Base-by-base conservation (phyloP, 2,329 filamentous ascomycete species). In the Pseudogymnoascus sp. region DNA sequence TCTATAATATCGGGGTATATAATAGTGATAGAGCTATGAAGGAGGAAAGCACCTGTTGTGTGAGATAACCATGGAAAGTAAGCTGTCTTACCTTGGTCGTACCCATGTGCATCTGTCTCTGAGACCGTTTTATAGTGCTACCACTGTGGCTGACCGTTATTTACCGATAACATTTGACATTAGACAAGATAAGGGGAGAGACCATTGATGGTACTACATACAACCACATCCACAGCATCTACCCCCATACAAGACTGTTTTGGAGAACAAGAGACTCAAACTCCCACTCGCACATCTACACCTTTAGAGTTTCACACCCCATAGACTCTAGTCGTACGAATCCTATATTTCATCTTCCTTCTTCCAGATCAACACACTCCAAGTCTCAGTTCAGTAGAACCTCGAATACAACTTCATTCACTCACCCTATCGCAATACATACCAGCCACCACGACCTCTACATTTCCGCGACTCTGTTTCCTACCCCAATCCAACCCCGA, bases 141-240 rank as follows among this genome's bases (percentile, higher is more conserved):
- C 49, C 25, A 18, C 9, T 21, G n/a, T 33, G 28, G n/a, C 28
- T 18, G 49, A 33, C 49, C 49, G 49, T 55, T 55, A 55, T 55
- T 55, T 55, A 33, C 49, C 49, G 49, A 55, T 33, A 55, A 55
- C 49, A 55, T 8, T 52, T 12, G 43, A 25, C 21, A 25, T 9
- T 45, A 3, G 21, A 25, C 41, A 25, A 33, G 49, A 55, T 55
- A 55, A 55, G 45, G 45, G 45, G 45, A 55, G 25, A 33, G 28
- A 31, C 45, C 45, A 55, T 55, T 18, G 45, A 55, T 55, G 25
- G 45, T 55, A 31, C 45, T 55, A 55, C 45, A 55, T 55, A 31
- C 45, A 11, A 49, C 21, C 41, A 4, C 41, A 45, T 45, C 41
- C 9, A 31, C 28, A 8, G 18, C 40, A 43, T 43, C 40, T 55